These are phyloP conservation scores for Rickenella mellea DNA, from an alignment of 768 basidiomycete species.

Conservation along the genomic window DNA sequence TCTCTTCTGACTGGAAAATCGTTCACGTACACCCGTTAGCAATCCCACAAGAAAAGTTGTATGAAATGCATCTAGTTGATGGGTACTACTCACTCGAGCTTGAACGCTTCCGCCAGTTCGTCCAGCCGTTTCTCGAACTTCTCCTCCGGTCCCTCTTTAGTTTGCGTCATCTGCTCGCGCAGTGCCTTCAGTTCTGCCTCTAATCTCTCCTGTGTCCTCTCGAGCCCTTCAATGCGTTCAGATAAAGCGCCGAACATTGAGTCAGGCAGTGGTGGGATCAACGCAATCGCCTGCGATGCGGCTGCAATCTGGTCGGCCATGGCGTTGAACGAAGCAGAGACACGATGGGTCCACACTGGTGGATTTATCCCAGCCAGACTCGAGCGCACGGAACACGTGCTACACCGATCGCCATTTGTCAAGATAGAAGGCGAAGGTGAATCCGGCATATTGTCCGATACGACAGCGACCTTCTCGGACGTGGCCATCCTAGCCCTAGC, in stretches of 20 bases:
- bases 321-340: conserved; percentile 27
- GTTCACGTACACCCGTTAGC: not conserved
- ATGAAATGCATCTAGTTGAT: not conserved
- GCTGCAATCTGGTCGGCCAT: conserved; percentile 32
- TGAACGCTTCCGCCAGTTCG: conserved; percentile 19
- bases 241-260: conserved; percentile 12
- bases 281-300: conserved; percentile 28
- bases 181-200: conserved; percentile 21
- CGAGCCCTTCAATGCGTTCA: conserved; percentile 21
- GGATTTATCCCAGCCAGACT: no score
- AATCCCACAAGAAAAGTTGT: not conserved
- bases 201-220: conserved; percentile 23
- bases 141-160: conserved; percentile 15
- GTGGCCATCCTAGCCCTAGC: no score
- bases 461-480: no score
- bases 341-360: conserved; percentile 19
- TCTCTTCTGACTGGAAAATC: conserved; percentile 22
- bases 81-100: conserved; percentile 22
- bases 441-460: no score
- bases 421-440: no score
- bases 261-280: conserved; percentile 12
- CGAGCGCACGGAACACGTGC: no score
- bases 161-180: conserved; percentile 15
- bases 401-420: no score
- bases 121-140: conserved; percentile 27